Evolutionary conservation across 2,329 filamentous ascomycete genomes (phyloP).

Genomic region (Elsinoe australis): DNA sequence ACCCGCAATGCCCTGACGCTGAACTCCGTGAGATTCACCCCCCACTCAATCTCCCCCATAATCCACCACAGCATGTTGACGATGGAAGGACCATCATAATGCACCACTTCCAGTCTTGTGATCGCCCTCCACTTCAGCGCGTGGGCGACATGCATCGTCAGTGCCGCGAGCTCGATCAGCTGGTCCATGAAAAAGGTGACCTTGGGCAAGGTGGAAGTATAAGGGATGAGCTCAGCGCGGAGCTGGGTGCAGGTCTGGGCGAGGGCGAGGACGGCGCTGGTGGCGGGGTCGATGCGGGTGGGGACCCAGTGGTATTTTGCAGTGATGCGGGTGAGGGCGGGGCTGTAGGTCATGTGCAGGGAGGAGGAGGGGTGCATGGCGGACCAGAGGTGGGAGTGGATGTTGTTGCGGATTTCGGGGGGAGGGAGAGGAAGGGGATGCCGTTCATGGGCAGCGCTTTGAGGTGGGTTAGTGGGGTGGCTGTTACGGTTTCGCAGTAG

Average conservation of each 20-base stretch:
- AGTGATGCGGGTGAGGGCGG: neutral
- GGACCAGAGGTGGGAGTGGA: constrained; percentile 2
- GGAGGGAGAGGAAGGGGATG: neutral
- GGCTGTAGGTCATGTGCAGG: neutral
- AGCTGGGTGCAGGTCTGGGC: neutral
- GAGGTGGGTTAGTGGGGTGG: neutral
- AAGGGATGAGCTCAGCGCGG: neutral
- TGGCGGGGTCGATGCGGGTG: neutral
- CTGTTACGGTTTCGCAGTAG: no score
- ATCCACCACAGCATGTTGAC: constrained; percentile 2
- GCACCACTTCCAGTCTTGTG: neutral
- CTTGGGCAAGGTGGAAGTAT: neutral
- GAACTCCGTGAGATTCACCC: neutral
- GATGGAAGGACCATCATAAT: neutral
- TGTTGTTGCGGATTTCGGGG: constrained; percentile 7
- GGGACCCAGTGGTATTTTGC: neutral
- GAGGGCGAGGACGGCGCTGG: neutral
- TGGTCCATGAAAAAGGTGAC: neutral
- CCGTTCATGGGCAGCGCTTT: neutral
- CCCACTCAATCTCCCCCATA: neutral
- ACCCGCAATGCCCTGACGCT: no score
- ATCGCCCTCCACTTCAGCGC: neutral
- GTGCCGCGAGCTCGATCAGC: neutral
- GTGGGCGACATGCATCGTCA: neutral
- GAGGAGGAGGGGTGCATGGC: neutral